Conservation (phyloP, 2,329 filamentous ascomycete genomes). For the Alternaria alternata region DNA sequence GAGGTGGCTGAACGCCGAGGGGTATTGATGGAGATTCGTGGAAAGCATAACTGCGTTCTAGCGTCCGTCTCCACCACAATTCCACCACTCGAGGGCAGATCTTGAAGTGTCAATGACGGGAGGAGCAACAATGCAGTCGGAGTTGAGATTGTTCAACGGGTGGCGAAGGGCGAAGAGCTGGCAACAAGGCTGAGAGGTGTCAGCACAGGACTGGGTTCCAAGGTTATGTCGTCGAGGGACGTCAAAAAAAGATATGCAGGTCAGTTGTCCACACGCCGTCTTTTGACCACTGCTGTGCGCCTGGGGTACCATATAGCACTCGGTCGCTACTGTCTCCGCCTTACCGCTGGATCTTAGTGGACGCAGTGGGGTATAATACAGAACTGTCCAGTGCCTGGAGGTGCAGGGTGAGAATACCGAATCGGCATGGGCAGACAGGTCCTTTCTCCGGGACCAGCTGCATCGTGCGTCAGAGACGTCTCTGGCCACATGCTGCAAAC, state of each 20-base stretch:
- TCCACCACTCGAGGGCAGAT: slow-evolving; percentile 31
- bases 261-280: slow-evolving; percentile 38
- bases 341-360: slow-evolving; percentile 41
- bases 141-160: slow-evolving; percentile 6
- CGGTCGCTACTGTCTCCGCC: slow-evolving; percentile 43
- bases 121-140: slow-evolving; percentile 6
- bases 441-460: slow-evolving; percentile 45
- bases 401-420: slow-evolving; percentile 47
- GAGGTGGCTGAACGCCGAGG: slow-evolving; percentile 48
- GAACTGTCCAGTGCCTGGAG: slow-evolving; percentile 38
- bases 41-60: slow-evolving; percentile 48
- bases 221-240: slow-evolving; percentile 39
- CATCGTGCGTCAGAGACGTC: slow-evolving; percentile 46
- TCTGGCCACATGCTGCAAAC: slow-evolving; percentile 48
- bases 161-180: slow-evolving; percentile 20
- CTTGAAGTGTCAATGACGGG: slow-evolving; percentile 23
- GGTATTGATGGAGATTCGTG: slow-evolving; percentile 50
- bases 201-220: slow-evolving; percentile 38
- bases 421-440: slow-evolving; percentile 40
- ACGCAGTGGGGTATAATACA: slow-evolving; percentile 48
- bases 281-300: slow-evolving; percentile 45
- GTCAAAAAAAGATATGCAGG: slow-evolving; percentile 40
- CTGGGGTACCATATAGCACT: slow-evolving; percentile 49
- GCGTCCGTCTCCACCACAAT: slow-evolving; percentile 44
- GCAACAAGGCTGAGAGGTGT: slow-evolving; percentile 20